A percentile compares a stretch with the other conserved stretches of the same genome.
These are phyloP conservation scores for Phytophthora pistaciae DNA, from an alignment of 352 stramenopile species.

Conservation along the genomic window DNA sequence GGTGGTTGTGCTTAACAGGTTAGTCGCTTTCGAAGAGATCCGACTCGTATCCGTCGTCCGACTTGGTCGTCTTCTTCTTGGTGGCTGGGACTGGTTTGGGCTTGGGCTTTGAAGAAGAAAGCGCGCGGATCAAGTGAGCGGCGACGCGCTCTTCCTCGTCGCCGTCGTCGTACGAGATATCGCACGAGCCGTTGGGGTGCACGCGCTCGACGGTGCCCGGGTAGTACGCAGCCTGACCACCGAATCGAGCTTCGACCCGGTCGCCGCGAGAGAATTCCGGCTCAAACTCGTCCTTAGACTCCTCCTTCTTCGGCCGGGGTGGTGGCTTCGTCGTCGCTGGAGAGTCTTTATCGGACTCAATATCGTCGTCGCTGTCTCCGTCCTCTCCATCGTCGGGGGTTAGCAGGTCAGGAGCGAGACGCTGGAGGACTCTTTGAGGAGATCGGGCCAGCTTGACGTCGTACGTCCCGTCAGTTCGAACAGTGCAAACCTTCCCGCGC, in stretches of 20 bases:
- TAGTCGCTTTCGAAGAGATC: slow-evolving; percentile 72
- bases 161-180: slow-evolving; percentile 81
- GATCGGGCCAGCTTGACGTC: slow-evolving; percentile 49
- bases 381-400: slow-evolving; percentile 52
- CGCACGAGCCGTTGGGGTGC: slow-evolving; percentile 58
- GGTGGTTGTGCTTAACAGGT: slow-evolving; percentile 6
- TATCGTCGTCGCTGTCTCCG: slow-evolving; percentile 31
- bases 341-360: slow-evolving; percentile 20
- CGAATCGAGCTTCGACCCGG: slow-evolving; percentile 70
- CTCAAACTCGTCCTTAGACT: slow-evolving; percentile 50
- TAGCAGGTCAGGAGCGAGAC: slow-evolving; percentile 53
- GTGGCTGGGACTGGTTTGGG: too few relatives aligned
- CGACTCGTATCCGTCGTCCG: slow-evolving; percentile 54
- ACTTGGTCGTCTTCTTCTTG: slow-evolving; percentile 4
- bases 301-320: slow-evolving; percentile 20
- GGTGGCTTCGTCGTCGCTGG: slow-evolving; percentile 28
- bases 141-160: slow-evolving; percentile 70
- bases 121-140: slow-evolving; percentile 47
- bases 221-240: slow-evolving; percentile 60
- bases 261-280: slow-evolving; percentile 66
- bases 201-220: slow-evolving; percentile 58
- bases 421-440: slow-evolving; percentile 39
- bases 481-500: slow-evolving; percentile 48
- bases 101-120: neutral
- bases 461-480: slow-evolving; percentile 61